These are phyloP conservation scores for Acorus gramineus DNA, from an alignment of 106 monocot species.

Conservation along the genomic window DNA sequence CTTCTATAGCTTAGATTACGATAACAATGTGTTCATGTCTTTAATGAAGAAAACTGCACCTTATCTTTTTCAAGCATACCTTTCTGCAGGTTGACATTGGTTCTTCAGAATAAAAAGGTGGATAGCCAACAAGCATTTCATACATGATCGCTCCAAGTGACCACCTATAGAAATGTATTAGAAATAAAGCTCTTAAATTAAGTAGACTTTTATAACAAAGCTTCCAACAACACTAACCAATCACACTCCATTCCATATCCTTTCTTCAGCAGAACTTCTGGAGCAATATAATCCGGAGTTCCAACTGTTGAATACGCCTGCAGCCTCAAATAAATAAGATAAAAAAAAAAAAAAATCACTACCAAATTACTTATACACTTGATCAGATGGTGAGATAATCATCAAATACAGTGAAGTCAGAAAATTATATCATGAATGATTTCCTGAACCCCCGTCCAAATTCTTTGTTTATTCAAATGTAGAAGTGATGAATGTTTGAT, in stretches of 20 bases:
- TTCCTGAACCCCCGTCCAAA: constrained; percentile 38
- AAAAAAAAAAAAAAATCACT: not conserved
- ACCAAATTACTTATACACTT: not conserved
- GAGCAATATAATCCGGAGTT: constrained; percentile 95
- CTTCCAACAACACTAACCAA: constrained; percentile 35
- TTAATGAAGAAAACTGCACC: too few species aligned
- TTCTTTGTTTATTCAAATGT: too few species aligned
- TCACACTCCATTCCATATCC: constrained; percentile 99
- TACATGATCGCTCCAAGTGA: constrained; percentile 89
- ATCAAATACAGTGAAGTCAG: not conserved
- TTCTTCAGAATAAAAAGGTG: constrained; percentile 80
- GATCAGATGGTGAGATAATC: not conserved
- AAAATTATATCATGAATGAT: constrained; percentile 21
- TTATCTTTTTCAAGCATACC: constrained; percentile 17
- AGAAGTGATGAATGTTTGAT: constrained; percentile 36
- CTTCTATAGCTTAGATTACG: too few species aligned
- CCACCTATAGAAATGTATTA: constrained; percentile 34
- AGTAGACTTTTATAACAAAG: not conserved
- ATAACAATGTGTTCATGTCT: too few species aligned
- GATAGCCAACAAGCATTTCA: constrained; percentile 82
- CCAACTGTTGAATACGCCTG: constrained; percentile 96
- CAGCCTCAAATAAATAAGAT: constrained; percentile 1
- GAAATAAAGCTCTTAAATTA: not conserved
- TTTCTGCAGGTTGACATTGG: constrained; percentile 83
- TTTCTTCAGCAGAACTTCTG: constrained; percentile 86